phyloP scores from a whole-genome alignment of 306 rosid genomes.

The Castanea mollissima region DNA sequence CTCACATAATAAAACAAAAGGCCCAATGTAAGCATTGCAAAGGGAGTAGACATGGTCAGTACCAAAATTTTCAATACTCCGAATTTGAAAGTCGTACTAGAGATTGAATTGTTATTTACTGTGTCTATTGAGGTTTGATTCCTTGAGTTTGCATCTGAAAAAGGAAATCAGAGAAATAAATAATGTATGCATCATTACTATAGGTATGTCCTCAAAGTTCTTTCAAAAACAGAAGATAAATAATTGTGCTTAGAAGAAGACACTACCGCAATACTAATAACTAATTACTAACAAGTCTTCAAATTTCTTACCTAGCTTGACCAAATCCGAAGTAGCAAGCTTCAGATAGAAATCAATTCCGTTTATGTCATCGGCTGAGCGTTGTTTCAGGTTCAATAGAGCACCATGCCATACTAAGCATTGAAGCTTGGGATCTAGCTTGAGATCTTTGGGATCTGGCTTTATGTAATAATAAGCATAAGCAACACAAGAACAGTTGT shows the following conservation, averaged over 20 bases:
- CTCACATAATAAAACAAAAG: neutral
- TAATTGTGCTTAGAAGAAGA: no score
- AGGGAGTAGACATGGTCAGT: neutral
- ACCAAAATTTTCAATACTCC: neutral
- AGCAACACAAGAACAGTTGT: constrained; percentile 8
- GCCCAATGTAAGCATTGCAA: neutral
- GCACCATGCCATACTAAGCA: neutral
- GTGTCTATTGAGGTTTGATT: neutral
- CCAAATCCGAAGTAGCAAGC: constrained; percentile 3
- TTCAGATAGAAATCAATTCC: constrained; percentile 4
- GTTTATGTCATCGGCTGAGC: neutral
- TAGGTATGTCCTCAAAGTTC: no score
- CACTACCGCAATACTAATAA: no score
- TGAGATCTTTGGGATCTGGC: no score
- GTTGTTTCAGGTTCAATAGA: neutral
- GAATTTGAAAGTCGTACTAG: no score
- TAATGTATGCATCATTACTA: neutral
- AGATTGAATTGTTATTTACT: neutral
- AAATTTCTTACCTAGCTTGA: neutral
- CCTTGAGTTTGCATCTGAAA: neutral
- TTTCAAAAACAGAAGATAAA: no score
- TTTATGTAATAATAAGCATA: neutral
- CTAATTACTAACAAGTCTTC: no score
- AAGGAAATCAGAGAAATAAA: neutral
- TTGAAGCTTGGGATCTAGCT: no score